Evolutionary conservation across 2,329 filamentous ascomycete genomes (phyloP).

Genomic region (Sclerotinia borealis): DNA sequence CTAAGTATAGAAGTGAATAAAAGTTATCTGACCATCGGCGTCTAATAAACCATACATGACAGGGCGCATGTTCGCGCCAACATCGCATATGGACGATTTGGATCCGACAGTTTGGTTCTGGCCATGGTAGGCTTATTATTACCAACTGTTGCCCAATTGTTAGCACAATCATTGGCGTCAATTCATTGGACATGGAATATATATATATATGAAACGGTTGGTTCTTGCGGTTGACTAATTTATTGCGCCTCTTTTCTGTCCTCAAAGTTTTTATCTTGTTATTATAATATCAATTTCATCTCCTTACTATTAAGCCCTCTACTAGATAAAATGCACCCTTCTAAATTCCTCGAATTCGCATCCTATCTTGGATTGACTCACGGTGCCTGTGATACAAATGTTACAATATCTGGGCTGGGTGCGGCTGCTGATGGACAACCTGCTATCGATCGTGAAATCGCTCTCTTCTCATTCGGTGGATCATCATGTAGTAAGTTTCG

Average conservation of each 20-base stretch:
- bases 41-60: neutral
- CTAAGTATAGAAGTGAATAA: neutral
- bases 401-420: constrained; percentile 1
- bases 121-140: neutral
- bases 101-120: constrained; percentile 3
- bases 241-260: neutral
- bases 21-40: neutral
- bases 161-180: neutral
- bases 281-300: neutral
- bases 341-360: neutral
- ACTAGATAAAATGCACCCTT: neutral
- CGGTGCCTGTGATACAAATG: constrained; percentile 6
- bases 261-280: neutral
- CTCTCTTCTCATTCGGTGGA: constrained; percentile 1
- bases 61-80: neutral
- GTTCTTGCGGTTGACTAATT: neutral
- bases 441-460: neutral
- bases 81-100: neutral
- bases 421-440: neutral
- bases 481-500: neutral
- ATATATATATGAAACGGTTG: neutral
- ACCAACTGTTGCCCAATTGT: constrained; percentile 2
- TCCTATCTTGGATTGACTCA: neutral
- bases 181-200: neutral
- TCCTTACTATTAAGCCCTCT: neutral